These are phyloP conservation scores for Aspergillus steynii DNA, from an alignment of 495 filamentous ascomycete species.

Conservation along the genomic window DNA sequence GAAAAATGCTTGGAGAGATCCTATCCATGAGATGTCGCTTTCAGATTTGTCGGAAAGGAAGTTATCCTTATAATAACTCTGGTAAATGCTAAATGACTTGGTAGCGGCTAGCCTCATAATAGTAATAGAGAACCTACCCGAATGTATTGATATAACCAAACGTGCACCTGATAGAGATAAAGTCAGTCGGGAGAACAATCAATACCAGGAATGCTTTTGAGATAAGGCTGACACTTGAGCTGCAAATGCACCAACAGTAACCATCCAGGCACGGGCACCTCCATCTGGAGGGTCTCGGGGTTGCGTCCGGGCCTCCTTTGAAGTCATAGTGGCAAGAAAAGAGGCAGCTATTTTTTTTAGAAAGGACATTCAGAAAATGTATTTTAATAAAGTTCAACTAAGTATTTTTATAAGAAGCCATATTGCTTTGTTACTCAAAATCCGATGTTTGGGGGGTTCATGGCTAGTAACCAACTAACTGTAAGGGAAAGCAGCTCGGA, in stretches of 20 bases:
- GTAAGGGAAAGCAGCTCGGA: too few relatives aligned
- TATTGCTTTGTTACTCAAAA: too few relatives aligned
- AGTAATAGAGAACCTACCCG: slow-evolving; percentile 27
- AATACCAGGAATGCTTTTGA: neutral
- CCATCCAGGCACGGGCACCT: slow-evolving; percentile 7
- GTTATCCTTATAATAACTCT: slow-evolving; percentile 29
- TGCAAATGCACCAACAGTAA: slow-evolving; percentile 2
- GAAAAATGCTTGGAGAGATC: slow-evolving; percentile 36
- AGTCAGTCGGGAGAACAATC: neutral
- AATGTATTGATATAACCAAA: slow-evolving; percentile 57
- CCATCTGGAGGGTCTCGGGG: slow-evolving; percentile 7
- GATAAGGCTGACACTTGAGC: slow-evolving; percentile 4
- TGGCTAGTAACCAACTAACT: too few relatives aligned
- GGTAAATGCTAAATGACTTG: slow-evolving; percentile 23
- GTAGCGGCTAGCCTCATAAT: neutral
- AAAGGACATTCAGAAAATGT: too few relatives aligned
- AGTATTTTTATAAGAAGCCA: too few relatives aligned
- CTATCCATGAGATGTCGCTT: slow-evolving; percentile 46
- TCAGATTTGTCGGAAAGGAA: slow-evolving; percentile 19
- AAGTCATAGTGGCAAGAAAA: too few relatives aligned
- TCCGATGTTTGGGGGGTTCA: too few relatives aligned
- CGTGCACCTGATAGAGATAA: slow-evolving; percentile 23
- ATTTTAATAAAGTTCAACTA: too few relatives aligned
- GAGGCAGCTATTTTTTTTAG: too few relatives aligned
- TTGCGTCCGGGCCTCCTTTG: neutral